phyloP scores from a whole-genome alignment of 2,329 filamentous ascomycete species.

The Diaporthe aspalathi region DNA sequence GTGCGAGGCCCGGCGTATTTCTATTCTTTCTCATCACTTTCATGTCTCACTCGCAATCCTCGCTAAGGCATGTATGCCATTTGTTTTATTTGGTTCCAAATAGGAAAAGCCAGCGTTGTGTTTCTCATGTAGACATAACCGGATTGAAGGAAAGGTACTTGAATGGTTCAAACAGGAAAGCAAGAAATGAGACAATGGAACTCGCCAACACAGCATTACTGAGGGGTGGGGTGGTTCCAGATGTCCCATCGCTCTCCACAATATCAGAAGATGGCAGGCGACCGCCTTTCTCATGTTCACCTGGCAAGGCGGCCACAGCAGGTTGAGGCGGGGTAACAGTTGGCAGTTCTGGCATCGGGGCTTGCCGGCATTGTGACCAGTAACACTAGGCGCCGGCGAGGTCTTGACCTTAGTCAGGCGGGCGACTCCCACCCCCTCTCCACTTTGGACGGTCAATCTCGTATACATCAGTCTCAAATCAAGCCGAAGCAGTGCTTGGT shows the following conservation, averaged over 20 bases:
- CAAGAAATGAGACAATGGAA: too few relatives aligned
- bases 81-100: not conserved
- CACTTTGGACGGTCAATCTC: not conserved
- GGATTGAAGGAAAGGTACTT: not conserved
- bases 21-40: not conserved
- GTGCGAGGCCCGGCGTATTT: not conserved
- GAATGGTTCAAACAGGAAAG: not conserved
- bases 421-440: conserved; percentile 24
- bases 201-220: too few relatives aligned
- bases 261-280: not conserved
- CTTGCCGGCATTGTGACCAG: not conserved
- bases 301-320: conserved; percentile 3
- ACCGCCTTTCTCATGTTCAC: not conserved
- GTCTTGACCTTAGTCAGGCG: conserved; percentile 1
- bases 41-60: too few relatives aligned
- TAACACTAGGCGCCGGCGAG: not conserved
- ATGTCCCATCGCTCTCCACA: not conserved
- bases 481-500: not conserved
- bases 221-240: too few relatives aligned
- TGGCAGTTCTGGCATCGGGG: not conserved
- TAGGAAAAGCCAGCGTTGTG: too few relatives aligned
- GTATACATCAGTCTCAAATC: not conserved
- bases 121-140: not conserved
- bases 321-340: not conserved
- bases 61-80: not conserved